These are phyloP conservation scores for Poa pratensis DNA, from an alignment of 176 grass and related monocot species.

Conservation along the genomic window DNA sequence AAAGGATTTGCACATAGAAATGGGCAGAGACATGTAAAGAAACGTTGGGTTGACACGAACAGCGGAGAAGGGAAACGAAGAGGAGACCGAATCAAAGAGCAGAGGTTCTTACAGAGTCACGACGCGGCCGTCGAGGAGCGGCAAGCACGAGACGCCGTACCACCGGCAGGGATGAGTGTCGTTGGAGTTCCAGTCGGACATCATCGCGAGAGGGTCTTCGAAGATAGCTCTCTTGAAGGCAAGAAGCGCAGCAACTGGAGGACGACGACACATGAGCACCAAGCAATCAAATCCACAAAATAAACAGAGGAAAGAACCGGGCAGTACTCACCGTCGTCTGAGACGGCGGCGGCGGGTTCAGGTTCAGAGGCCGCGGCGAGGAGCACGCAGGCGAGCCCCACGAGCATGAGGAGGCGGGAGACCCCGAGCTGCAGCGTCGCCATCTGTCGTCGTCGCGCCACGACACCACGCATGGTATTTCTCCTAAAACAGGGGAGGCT, in stretches of 20 bases:
- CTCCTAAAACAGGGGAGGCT: conserved; percentile 41
- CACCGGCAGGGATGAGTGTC: conserved; percentile 64
- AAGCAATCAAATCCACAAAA: conserved; percentile 12
- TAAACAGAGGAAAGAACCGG: background rate
- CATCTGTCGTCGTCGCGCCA: conserved; percentile 43
- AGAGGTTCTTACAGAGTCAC: conserved; percentile 67
- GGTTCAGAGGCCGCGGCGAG: conserved; percentile 40
- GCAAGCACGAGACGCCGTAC: conserved; percentile 68
- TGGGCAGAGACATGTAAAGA: background rate
- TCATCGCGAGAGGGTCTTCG: conserved; percentile 66
- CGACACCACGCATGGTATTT: background rate
- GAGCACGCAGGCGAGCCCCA: conserved; percentile 44
- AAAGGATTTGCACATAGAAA: background rate
- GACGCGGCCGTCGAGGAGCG: conserved; percentile 52
- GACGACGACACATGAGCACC: background rate
- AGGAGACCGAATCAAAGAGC: background rate
- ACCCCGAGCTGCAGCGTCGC: conserved; percentile 42
- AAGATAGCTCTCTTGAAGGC: conserved; percentile 74
- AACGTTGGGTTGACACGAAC: background rate
- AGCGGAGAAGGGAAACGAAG: background rate
- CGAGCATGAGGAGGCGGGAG: conserved; percentile 37
- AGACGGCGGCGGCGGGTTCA: conserved; percentile 1
- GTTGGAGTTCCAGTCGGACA: conserved; percentile 77
- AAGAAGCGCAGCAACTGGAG: conserved; percentile 57
- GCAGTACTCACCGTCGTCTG: conserved; percentile 64